Evolutionary conservation across 2,329 filamentous ascomycete genomes (phyloP).

Genomic region (Tolypocladium sp.): DNA sequence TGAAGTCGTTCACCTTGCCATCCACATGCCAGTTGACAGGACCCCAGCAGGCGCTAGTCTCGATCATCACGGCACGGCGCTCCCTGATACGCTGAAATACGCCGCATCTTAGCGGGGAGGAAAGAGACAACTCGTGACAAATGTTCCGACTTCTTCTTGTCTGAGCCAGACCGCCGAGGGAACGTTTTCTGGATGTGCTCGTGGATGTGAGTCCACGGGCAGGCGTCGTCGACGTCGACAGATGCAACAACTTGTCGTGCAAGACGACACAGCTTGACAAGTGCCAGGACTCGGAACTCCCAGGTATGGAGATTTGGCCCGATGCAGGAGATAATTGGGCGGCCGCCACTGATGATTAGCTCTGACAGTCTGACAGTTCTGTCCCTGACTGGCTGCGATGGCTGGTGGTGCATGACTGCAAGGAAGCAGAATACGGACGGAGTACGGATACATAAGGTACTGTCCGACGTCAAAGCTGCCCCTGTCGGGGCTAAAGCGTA

Average conservation of each 20-base stretch:
- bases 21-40: background rate
- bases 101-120: background rate
- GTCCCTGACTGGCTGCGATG: too few species aligned
- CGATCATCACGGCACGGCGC: background rate
- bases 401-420: background rate
- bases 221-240: background rate
- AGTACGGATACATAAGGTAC: too few species aligned
- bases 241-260: background rate
- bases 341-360: background rate
- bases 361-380: too few species aligned
- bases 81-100: background rate
- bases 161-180: background rate
- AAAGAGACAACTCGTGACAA: slow-evolving; percentile 1
- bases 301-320: background rate
- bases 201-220: background rate
- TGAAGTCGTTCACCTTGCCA: background rate
- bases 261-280: background rate
- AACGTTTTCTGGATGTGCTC: background rate
- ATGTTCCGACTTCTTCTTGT: background rate
- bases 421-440: background rate
- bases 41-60: background rate
- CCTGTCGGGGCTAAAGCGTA: background rate
- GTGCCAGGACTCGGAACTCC: too few species aligned
- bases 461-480: background rate
- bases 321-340: background rate